Conservation (phyloP, 2,329 filamentous ascomycete species). For the Pyrenophora tritici-repentis region DNA sequence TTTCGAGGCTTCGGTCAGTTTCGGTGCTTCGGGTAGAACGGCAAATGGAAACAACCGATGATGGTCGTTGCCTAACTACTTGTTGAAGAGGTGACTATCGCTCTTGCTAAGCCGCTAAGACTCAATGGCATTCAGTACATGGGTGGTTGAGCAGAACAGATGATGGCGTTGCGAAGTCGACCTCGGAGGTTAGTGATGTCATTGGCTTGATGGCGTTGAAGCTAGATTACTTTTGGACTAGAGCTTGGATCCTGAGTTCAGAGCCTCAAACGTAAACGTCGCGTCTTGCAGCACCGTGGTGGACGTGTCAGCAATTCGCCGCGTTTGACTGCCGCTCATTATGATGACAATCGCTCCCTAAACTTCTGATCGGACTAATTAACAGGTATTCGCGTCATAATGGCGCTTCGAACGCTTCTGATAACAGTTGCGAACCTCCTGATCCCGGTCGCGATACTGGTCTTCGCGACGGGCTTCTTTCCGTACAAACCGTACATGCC, state of each 20-base stretch:
- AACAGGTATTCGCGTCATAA: slow-evolving; percentile 14
- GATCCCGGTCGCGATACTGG: slow-evolving; percentile 67
- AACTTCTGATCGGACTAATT: slow-evolving; percentile 2
- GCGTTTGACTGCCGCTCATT: slow-evolving; percentile 17
- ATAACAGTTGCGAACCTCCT: slow-evolving; percentile 75
- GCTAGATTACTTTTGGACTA: slow-evolving; percentile 22
- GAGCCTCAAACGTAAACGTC: slow-evolving; percentile 23
- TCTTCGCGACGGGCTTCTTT: slow-evolving; percentile 92
- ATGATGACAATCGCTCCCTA: background rate
- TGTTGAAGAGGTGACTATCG: background rate
- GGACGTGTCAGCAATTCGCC: slow-evolving; percentile 10
- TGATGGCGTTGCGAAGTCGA: slow-evolving; percentile 11
- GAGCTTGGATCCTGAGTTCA: slow-evolving; percentile 36
- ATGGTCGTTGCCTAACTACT: background rate
- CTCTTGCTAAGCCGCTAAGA: slow-evolving; percentile 4
- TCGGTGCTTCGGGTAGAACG: slow-evolving; percentile 2
- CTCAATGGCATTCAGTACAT: slow-evolving; percentile 27
- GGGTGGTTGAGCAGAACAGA: slow-evolving; percentile 6
- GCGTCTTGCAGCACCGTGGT: slow-evolving; percentile 30
- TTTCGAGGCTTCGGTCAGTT: slow-evolving; percentile 15
- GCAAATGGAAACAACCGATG: background rate
- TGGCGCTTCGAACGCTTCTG: slow-evolving; percentile 38
- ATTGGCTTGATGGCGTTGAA: slow-evolving; percentile 31
- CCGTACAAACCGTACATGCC: slow-evolving; percentile 94
- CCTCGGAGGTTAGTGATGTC: slow-evolving; percentile 38